Evolutionary conservation across 2,329 filamentous ascomycete species (phyloP), one percentile per base, ranked within the genome.

Genomic region (Aspergillus calidoustus): DNA sequence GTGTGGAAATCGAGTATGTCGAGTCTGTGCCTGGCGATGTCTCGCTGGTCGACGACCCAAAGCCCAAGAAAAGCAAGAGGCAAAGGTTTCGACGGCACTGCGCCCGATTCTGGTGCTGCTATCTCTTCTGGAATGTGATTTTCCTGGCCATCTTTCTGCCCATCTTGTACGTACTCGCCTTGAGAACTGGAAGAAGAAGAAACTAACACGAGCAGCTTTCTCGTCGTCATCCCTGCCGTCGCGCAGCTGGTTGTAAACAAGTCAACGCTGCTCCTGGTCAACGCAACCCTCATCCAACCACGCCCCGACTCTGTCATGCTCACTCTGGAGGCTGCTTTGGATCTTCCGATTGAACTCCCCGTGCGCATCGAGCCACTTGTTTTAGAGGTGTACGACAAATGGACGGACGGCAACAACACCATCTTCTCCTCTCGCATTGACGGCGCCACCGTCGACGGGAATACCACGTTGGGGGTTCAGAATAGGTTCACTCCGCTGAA

Each of bases 131-230:
- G 9, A 66, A 64, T 41, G 62, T 79, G 15, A 73, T 79, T 31
- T 74, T 78, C 43, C 62, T 76, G n/a, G 75, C 75, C 7, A 77
- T 79, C 43, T 70, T 78, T 58, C 64, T 80, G 4, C 78, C 77
- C 5, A 67, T 79, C 44, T 71, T 79, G 77, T 80, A 68, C 69
- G 76, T 68, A 6, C 13, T 25, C 17, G 6, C 52, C 47, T 30
- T 30, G 28, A 61, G 15, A n/a, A 28, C 44, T 34, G 13, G 28
- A 17, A 17, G 34, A 4, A 38, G 46, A 19, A n/a, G 25, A 17
- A 41, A 30, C 63, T 66, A 53, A 65, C 47, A 19, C 19, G 25
- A 46, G 31, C 54, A 80, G 78, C 59, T 80, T 80, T 68, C 61
- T 76, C 1, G 67, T 78, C 51, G 69, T 74, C 19, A 72, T 80